phyloP scores from a whole-genome alignment of 1,284 basidiomycete species.

The Gymnopus androsaceus region DNA sequence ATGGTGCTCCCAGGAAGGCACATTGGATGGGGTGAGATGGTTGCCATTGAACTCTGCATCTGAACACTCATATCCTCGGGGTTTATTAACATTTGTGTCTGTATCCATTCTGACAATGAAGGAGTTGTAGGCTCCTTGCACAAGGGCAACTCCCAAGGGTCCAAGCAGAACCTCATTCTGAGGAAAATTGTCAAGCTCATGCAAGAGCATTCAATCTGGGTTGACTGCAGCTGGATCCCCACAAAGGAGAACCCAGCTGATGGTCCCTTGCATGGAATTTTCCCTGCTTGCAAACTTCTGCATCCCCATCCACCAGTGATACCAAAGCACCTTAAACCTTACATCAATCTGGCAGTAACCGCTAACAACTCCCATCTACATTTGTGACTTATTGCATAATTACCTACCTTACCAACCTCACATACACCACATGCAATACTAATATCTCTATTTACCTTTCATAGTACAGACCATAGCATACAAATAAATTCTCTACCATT shows the following conservation, averaged over 20 bases:
- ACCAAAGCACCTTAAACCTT: neutral
- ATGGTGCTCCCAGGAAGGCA: slow-evolving; percentile 28
- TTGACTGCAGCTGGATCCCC: slow-evolving; percentile 28
- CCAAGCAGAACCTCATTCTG: slow-evolving; percentile 29
- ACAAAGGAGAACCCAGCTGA: slow-evolving; percentile 32
- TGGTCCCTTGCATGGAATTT: slow-evolving; percentile 27
- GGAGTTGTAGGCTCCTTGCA: slow-evolving; percentile 33
- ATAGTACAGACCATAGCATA: too few species aligned
- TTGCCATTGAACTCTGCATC: slow-evolving; percentile 31
- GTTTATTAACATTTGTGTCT: slow-evolving; percentile 19
- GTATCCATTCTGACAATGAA: slow-evolving; percentile 33
- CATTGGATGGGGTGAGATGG: slow-evolving; percentile 39
- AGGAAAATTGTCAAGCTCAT: slow-evolving; percentile 26
- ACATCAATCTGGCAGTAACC: neutral
- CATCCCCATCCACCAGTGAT: slow-evolving; percentile 9
- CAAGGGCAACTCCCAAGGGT: slow-evolving; percentile 24
- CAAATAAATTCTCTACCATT: too few species aligned
- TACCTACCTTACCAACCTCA: too few species aligned
- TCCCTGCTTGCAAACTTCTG: neutral
- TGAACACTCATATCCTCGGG: slow-evolving; percentile 9
- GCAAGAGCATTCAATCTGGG: slow-evolving; percentile 22
- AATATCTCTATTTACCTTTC: too few species aligned
- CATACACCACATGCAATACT: too few species aligned
- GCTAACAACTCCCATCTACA: neutral
- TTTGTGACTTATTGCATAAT: neutral